Evolutionary conservation across 495 filamentous ascomycete species (phyloP), one percentile per base, ranked within the genome.

Genomic region (Rhizodiscina lignyota): DNA sequence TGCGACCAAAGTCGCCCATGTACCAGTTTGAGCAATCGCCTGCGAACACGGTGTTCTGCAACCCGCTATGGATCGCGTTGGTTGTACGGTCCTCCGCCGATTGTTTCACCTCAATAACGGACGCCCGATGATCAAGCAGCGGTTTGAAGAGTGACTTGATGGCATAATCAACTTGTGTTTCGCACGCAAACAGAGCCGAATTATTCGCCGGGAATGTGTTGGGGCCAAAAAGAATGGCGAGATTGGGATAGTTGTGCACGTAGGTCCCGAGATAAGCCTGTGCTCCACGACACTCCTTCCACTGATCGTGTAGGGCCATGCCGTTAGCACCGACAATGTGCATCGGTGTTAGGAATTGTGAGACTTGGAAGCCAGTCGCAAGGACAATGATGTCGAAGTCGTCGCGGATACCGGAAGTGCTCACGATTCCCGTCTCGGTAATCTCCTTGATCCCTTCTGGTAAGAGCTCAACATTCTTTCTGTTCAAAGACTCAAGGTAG

Each of bases 181-280:
- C n/a, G n/a, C n/a, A n/a, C n/a, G n/a, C n/a, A n/a, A n/a, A n/a
- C n/a, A n/a, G n/a, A n/a, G 49, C 43, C 0, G 60, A 63, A 13
- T 57, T 63, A 37, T 62, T 51, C 0, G 57, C 61, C 2, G 58
- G 59, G 13, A 47, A 47, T 1, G 55, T 49, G 40, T 64, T 64
- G 4, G 61, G 61, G 0, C 61, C 61, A 49, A 43, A 42, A 18
- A 60, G 22, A 22, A 63, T 31, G 3, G 53, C 60, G 33, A 65
- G 53, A 37, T 65, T 65, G 5, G 61, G 61, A 36, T 60, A 63
- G n/a, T 51, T 50, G 39, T 46, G 45, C 5, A 65, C 29, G 12
- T 36, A 38, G 1, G 48, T 44, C 4, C 44, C 52, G 24, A 56
- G 44, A 43, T 65, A 65, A 13, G 59, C 61, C 33, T 52, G 53